Base-by-base conservation (phyloP, 148 eudicot species). In the Fagopyrum homotropicum region DNA sequence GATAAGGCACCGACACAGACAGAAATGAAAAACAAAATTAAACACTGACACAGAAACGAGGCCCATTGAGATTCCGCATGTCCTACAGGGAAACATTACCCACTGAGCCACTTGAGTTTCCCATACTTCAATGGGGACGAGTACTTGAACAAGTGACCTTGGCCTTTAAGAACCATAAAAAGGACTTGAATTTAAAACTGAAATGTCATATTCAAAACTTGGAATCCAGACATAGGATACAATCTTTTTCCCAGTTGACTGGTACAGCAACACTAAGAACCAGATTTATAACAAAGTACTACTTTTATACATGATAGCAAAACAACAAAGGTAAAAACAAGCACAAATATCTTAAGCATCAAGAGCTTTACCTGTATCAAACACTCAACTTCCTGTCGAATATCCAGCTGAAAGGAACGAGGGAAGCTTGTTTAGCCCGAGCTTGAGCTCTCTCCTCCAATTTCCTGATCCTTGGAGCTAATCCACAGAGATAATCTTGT, bases 391-490 rank as follows among this genome's bases (percentile, higher is more conserved):
- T 81, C 79, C 66, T 77, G 8, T 60, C 73, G 47, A 84, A 84
- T 51, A 84, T 75, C 87, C 87, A 84, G 79, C 87, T 85, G 72
- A 85, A 85, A 2, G 85, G 80, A 43, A 79, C 80, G 40, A 82
- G 85, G 9, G 87, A 82, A 4, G 83, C 4, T 19, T 73, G 35
- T 77, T 85, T 85, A 15, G 80, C 85, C 43, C 85, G 77, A 6
- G 85, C 81, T 63, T 77, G 80, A 73, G 77, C 85, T 57, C 85
- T 82, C 80, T 85, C 87, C 70, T 80, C 87, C 47, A 85, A 76
- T 9, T 78, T 85, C 78, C 87, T 82, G n/a, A 85, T 82, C 77
- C 87, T 85, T 0, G 85, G 85, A 56, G 85, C 85, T 78, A 85
- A 64, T 45, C 81, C 80, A 57, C 87, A 85, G 43, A 85, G 61